Evolutionary conservation across 208 protist species (phyloP).

Genomic region (Leishmania tropica): DNA sequence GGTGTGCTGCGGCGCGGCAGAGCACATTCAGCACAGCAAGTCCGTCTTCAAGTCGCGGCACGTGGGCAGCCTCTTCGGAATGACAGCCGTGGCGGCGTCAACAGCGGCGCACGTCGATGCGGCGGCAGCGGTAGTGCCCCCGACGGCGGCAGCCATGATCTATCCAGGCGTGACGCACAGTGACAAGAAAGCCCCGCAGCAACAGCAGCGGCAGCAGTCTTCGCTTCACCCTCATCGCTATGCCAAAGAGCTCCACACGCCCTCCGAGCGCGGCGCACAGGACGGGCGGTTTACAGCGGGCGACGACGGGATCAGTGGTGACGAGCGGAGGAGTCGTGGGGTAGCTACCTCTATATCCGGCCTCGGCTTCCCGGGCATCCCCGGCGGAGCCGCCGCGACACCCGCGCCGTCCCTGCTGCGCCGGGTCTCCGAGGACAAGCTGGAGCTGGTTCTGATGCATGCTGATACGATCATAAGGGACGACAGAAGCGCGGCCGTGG

Average conservation of each 20-base stretch:
- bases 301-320: background rate
- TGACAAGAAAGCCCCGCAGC: background rate
- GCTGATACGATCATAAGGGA: constrained; percentile 4
- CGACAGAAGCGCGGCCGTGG: background rate
- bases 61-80: background rate
- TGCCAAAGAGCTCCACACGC: background rate
- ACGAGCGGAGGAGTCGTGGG: constrained; percentile 1
- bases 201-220: background rate
- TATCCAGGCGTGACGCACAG: background rate
- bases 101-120: background rate
- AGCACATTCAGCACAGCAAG: constrained; percentile 14
- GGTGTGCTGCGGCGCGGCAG: background rate
- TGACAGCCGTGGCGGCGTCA: background rate
- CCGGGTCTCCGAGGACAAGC: constrained; percentile 3
- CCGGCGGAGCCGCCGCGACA: background rate
- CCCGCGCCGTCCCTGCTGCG: constrained; percentile 6
- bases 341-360: background rate
- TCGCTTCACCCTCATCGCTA: background rate
- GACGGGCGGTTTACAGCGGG: background rate
- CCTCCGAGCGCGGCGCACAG: background rate
- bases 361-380: background rate
- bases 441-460: constrained; percentile 27
- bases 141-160: background rate
- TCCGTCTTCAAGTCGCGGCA: constrained; percentile 22
- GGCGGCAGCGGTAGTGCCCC: background rate